Conservation (phyloP, 1,139 yeast genomes). For the Blastobotrys arbuscula region DNA sequence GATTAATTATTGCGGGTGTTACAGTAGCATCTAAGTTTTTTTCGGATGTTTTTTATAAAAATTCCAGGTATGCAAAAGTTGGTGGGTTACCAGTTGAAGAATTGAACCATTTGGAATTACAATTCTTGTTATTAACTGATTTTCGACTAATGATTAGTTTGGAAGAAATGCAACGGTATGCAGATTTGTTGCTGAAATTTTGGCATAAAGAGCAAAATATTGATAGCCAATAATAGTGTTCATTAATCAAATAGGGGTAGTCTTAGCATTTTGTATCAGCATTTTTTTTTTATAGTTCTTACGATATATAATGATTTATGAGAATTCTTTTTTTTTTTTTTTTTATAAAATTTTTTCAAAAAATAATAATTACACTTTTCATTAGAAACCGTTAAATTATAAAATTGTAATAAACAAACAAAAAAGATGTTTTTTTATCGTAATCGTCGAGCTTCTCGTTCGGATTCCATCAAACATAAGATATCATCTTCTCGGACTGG, state of each 20-base stretch:
- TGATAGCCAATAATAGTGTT: background rate
- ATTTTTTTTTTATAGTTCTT: no score
- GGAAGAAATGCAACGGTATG: constrained; percentile 88
- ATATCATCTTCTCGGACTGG: constrained; percentile 99
- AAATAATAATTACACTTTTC: constrained; percentile 8
- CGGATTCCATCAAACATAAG: constrained; percentile 99
- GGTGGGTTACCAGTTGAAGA: constrained; percentile 96
- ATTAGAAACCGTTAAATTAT: constrained; percentile 1
- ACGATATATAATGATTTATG: no score
- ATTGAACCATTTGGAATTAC: constrained; percentile 84
- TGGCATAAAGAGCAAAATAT: constrained; percentile 45
- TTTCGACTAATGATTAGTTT: constrained; percentile 82
- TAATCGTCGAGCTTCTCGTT: constrained; percentile 91
- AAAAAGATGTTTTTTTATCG: constrained; percentile 36
- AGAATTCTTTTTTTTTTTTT: constrained; percentile 3
- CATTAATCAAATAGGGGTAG: background rate
- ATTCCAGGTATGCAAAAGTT: constrained; percentile 92
- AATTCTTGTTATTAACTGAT: constrained; percentile 77
- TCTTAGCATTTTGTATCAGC: background rate
- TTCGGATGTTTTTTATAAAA: constrained; percentile 92
- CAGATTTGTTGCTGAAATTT: constrained; percentile 75
- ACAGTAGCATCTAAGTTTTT: constrained; percentile 95
- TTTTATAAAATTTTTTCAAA: constrained; percentile 1
- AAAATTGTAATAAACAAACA: background rate
- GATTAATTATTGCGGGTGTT: constrained; percentile 91